phyloP scores from a whole-genome alignment of 441 rosid species.

The Dalechampia spathulata region DNA sequence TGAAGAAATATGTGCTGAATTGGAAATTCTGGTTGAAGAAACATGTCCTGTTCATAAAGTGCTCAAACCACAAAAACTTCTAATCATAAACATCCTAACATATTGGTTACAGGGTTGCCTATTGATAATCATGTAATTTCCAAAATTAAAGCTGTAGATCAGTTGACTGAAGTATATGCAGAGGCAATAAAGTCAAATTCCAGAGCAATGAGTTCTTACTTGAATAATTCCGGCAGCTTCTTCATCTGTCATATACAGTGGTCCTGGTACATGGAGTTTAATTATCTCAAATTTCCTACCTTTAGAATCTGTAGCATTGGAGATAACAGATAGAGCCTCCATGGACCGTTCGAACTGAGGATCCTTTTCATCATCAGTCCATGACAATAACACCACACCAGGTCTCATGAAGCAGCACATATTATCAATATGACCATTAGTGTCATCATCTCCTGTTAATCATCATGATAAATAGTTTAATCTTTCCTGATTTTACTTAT shows the following conservation, averaged over 20 bases:
- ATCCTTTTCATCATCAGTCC: conserved; percentile 68
- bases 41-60: neutral
- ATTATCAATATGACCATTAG: conserved; percentile 89
- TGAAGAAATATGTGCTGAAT: no score
- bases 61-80: neutral
- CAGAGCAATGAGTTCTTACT: conserved; percentile 31
- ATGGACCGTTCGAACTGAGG: conserved; percentile 59
- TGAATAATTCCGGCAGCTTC: conserved; percentile 69
- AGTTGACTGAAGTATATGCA: neutral
- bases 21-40: no score
- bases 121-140: neutral
- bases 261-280: conserved; percentile 79
- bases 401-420: conserved; percentile 93
- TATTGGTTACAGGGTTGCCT: neutral
- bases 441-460: conserved; percentile 86
- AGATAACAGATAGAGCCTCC: conserved; percentile 55
- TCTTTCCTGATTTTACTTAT: neutral
- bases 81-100: neutral
- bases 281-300: conserved; percentile 69
- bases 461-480: conserved; percentile 1
- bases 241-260: conserved; percentile 74
- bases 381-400: conserved; percentile 73
- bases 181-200: conserved; percentile 11
- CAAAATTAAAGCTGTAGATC: neutral
- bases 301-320: conserved; percentile 50